Evolutionary conservation across 495 filamentous ascomycete genomes (phyloP).

Genomic region (Tuber magnatum): DNA sequence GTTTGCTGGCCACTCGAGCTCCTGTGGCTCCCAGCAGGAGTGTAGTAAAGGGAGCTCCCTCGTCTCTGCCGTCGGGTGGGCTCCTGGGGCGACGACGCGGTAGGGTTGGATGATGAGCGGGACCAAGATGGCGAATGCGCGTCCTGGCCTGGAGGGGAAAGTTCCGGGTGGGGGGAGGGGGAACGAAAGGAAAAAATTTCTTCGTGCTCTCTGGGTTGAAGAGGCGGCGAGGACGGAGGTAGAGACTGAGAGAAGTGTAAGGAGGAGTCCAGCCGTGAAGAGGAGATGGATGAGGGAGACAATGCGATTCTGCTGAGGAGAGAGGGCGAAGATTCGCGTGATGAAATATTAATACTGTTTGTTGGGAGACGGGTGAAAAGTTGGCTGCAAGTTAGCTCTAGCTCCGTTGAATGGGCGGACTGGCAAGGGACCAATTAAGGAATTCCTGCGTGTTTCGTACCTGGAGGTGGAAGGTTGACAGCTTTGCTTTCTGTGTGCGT

Average conservation of each 20-base stretch:
- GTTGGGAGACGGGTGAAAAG: background rate
- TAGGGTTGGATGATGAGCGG: conserved; percentile 33
- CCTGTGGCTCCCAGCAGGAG: conserved; percentile 38
- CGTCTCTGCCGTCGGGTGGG: conserved; percentile 18
- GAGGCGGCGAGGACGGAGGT: conserved; percentile 37
- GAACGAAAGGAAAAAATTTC: conserved; percentile 26
- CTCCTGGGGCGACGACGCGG: conserved; percentile 30
- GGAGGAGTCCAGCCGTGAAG: conserved; percentile 13
- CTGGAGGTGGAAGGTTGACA: background rate
- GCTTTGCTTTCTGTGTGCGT: background rate
- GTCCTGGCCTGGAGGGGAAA: conserved; percentile 35
- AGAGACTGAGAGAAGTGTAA: conserved; percentile 40
- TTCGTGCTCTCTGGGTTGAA: conserved; percentile 29
- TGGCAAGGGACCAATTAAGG: background rate
- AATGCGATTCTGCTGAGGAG: conserved; percentile 28
- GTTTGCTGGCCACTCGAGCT: conserved; percentile 37
- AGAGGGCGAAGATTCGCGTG: conserved; percentile 32
- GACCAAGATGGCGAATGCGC: conserved; percentile 36
- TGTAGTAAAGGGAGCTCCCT: conserved; percentile 40
- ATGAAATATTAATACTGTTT: conserved; percentile 7
- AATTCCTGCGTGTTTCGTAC: conserved; percentile 1
- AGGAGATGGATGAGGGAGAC: conserved; percentile 32
- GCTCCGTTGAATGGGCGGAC: background rate
- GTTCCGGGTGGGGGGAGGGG: conserved; percentile 39
- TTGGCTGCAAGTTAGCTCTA: background rate